These are phyloP conservation scores for Carex pumila DNA, from an alignment of 176 grass and related monocot species.

Conservation along the genomic window DNA sequence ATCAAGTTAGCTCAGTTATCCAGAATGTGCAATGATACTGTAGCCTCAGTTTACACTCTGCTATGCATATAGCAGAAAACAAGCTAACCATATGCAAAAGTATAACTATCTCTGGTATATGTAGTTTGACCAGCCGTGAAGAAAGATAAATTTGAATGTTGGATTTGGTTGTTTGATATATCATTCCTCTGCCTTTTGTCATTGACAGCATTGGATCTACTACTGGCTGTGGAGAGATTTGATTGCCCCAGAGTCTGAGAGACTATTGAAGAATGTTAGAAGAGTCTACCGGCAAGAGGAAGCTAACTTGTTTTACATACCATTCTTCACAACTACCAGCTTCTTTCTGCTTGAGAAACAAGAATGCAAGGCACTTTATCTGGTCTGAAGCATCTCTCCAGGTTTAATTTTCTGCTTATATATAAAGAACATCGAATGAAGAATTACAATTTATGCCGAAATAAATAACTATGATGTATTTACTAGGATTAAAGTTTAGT, in stretches of 20 bases:
- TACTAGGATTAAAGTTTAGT: no score
- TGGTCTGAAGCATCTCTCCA: constrained; percentile 87
- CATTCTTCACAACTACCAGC: constrained; percentile 94
- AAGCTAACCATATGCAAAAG: background rate
- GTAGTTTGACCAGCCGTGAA: background rate
- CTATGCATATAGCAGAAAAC: background rate
- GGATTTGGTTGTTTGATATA: constrained; percentile 7
- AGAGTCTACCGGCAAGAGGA: constrained; percentile 70
- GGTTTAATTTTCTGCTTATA: constrained; percentile 53
- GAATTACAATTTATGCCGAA: background rate
- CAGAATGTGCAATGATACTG: background rate
- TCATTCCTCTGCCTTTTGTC: background rate
- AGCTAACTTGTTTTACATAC: constrained; percentile 86
- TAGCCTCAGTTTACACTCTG: background rate
- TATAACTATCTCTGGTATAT: background rate
- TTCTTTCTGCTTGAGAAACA: constrained; percentile 95
- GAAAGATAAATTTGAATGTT: background rate
- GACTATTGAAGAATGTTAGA: constrained; percentile 68
- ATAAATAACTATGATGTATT: background rate
- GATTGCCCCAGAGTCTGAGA: constrained; percentile 71
- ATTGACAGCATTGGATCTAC: constrained; percentile 86
- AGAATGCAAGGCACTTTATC: constrained; percentile 98
- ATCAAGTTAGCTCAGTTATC: background rate
- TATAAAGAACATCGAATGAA: no score
- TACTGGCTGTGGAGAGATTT: constrained; percentile 99